Evolutionary conservation across 2,329 filamentous ascomycete species (phyloP), one percentile per base, ranked within the genome.

Genomic region (Alternaria ethzedia): DNA sequence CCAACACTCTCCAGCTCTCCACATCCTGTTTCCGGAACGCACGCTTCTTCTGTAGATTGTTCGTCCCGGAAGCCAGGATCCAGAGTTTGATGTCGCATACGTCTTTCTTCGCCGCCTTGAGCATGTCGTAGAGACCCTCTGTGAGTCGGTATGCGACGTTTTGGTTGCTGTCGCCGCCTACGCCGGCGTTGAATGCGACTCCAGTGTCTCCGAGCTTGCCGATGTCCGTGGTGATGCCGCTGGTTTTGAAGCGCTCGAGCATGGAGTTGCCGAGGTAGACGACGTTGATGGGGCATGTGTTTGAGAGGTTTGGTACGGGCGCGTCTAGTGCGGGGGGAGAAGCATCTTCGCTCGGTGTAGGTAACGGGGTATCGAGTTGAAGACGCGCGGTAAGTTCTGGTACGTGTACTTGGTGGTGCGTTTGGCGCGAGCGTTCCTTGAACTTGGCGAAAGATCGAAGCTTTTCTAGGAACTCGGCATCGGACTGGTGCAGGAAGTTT

Each of bases 191-290:
- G 50, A 25, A 67, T 32, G 59, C 59, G 23, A 32, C 12, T 23
- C 43, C 28, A 12, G 51, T 59, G 12, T 36, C 13, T n/a, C 47
- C 21, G 6, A 67, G 20, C 0, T 25, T 57, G 5, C 44, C 67
- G 4, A 69, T 26, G 2, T 45, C 30, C 0, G 68, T 70, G 21
- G 46, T 20, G 6, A 11, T 20, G 2, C 66, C 68, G 6, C 64
- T 70, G 7, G 61, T 68, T 44, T 70, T 70, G 25, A 70, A 54
- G 43, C 66, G 64, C 55, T 69, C 66, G 25, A 70, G 66, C 68
- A 69, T 70, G 1, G 66, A 69, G 55, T 65, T 70, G n/a, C 64
- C 64, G 12, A 68, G 63, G 25, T 67, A 71, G 21, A 69, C 30
- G 17, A 61, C 54, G 13, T 45, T 46, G 8, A 69, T 63, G 6